Percentiles rank a stretch among this genome's conserved stretches.
These are phyloP conservation scores for Aspergillus sp. DNA, from an alignment of 2,329 filamentous ascomycete species.

Conservation along the genomic window DNA sequence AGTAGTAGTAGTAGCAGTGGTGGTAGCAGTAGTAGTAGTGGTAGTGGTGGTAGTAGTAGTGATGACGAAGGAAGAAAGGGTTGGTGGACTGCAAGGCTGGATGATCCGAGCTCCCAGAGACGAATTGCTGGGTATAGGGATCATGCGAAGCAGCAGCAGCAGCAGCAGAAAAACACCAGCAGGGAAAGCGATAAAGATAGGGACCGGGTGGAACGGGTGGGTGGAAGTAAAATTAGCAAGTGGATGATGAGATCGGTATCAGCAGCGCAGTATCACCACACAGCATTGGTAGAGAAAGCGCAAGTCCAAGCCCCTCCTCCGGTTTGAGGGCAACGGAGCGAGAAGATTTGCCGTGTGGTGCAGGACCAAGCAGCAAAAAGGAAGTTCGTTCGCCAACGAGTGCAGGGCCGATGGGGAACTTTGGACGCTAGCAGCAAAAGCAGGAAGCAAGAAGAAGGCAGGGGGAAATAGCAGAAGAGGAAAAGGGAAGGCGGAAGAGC, in stretches of 20 bases:
- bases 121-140: conserved; percentile 17
- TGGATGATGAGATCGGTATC: conserved; percentile 19
- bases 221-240: conserved; percentile 15
- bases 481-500: conserved; percentile 24
- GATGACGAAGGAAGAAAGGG: neutral
- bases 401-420: conserved; percentile 14
- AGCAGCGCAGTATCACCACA: conserved; percentile 7
- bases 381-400: conserved; percentile 17
- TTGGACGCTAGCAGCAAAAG: conserved; percentile 21
- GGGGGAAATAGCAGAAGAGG: conserved; percentile 18
- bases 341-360: conserved; percentile 24
- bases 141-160: conserved; percentile 15
- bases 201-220: conserved; percentile 14
- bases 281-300: conserved; percentile 2
- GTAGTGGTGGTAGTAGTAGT: neutral
- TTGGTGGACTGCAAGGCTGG: conserved; percentile 13
- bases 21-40: no score
- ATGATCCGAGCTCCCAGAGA: conserved; percentile 20
- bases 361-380: conserved; percentile 22
- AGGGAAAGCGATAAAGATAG: conserved; percentile 17
- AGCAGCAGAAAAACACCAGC: conserved; percentile 1
- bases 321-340: conserved; percentile 17
- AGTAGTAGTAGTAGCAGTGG: neutral
- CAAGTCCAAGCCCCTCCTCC: conserved; percentile 20
- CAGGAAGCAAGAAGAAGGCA: conserved; percentile 20